Base-by-base conservation (phyloP, 495 filamentous ascomycete species). In the Cercophora newfieldiana region DNA sequence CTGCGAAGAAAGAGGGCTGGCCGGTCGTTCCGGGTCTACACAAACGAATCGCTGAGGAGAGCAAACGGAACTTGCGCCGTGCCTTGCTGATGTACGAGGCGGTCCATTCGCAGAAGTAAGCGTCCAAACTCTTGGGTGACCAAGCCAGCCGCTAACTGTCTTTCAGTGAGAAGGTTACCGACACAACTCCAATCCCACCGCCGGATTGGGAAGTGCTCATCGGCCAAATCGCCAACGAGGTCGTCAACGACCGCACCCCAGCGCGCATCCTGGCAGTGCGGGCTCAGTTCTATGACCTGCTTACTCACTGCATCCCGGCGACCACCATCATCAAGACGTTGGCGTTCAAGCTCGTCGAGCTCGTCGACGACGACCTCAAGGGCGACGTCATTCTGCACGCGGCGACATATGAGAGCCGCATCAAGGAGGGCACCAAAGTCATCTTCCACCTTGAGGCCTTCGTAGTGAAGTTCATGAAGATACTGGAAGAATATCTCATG, bases 371-470 rank as follows among this genome's bases (percentile, higher is more conserved):
- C 73, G 87, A 82, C 22, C 79, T 99, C 48, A 97, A 97, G 76
- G 85, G 90, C 6, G 93, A 98, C 4, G 90, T 99, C 5, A 92
- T 99, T 71, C 91, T 90, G 75, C 98, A 94, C 94, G 89, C 91
- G 25, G 95, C 95, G 0, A 97, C 97, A 70, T 99, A 95, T 72
- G 96, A 99, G 76, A 95, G 98, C 77, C 85, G 95, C 66, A 90
- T 97, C 74, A 89, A 89, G 67, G 86, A 90, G 67, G 95, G 95
- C 47, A 94, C 81, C 80, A 99, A 99, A 86, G 89, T 94, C 25
- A 97, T 99, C 54, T 99, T 99, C 77, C 95, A 99, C 70, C 84
- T 99, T 0, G 95, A 99, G 80, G 95, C 95, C 24, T 99, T 98
- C 79, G 94, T 99, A 33, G 94, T 96, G 29, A 97, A 97, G 80